Evolutionary conservation across 345 rosid genomes (phyloP).

Genomic region (Euclidium syriacum): DNA sequence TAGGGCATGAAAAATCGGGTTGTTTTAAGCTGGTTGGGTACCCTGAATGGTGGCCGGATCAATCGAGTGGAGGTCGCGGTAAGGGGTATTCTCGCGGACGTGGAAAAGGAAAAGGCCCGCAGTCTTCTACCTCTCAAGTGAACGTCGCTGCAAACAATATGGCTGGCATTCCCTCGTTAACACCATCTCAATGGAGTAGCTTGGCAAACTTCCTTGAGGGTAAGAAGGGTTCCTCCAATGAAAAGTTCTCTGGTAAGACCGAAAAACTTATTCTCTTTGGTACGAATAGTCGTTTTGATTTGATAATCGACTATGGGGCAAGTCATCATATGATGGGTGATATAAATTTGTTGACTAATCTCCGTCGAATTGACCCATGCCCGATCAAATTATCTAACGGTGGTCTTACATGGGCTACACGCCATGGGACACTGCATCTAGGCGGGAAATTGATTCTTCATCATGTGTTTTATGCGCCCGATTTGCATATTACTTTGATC

Average conservation of each 20-base stretch:
- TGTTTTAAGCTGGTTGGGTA: too few relatives aligned
- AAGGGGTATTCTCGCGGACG: background rate
- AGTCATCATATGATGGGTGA: background rate
- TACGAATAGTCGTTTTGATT: background rate
- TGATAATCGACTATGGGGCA: background rate
- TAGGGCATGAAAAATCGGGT: background rate
- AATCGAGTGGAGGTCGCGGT: background rate
- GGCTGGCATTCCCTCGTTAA: background rate
- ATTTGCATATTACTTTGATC: background rate
- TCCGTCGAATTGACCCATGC: background rate
- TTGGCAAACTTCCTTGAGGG: background rate
- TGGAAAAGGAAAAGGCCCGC: background rate
- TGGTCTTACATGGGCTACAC: background rate
- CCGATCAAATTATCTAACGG: background rate
- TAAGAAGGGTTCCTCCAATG: background rate
- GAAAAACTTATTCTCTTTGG: background rate
- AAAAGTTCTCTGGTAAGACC: background rate
- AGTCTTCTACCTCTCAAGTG: too few relatives aligned
- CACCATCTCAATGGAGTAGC: background rate
- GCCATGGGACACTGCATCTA: background rate
- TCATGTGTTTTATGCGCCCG: background rate
- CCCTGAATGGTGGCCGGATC: background rate
- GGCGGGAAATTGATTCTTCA: background rate
- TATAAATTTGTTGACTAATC: background rate
- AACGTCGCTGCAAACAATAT: accelerated